These are phyloP conservation scores for Yamadazyma kitorensis DNA, from an alignment of 805 yeast genomes.

Conservation along the genomic window DNA sequence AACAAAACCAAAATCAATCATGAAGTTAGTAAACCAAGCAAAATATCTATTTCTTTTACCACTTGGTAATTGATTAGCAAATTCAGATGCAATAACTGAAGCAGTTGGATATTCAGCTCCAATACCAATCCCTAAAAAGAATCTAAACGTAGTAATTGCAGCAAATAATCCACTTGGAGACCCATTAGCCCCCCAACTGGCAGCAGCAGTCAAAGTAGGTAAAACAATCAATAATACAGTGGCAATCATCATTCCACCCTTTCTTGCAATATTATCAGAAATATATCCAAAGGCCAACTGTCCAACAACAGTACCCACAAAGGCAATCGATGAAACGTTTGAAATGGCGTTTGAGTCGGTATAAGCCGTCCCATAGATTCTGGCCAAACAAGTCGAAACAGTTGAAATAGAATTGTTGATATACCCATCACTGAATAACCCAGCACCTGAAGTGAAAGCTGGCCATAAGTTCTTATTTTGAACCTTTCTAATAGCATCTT, in stretches of 20 bases:
- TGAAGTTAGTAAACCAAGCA: slow-evolving; percentile 81
- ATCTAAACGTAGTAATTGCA: slow-evolving; percentile 80
- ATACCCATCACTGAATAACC: slow-evolving; percentile 91
- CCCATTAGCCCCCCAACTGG: slow-evolving; percentile 76
- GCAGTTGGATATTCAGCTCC: slow-evolving; percentile 97
- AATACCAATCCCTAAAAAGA: slow-evolving; percentile 85
- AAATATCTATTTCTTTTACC: slow-evolving; percentile 89
- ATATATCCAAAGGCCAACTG: slow-evolving; percentile 77
- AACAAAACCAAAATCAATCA: slow-evolving; percentile 88
- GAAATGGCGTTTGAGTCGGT: slow-evolving; percentile 64
- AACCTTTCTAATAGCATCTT: slow-evolving; percentile 12
- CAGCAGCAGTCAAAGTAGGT: slow-evolving; percentile 75
- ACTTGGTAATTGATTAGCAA: slow-evolving; percentile 71
- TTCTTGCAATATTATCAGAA: slow-evolving; percentile 79
- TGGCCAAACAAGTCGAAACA: slow-evolving; percentile 66
- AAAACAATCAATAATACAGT: slow-evolving; percentile 72
- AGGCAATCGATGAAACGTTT: slow-evolving; percentile 83
- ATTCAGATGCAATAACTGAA: slow-evolving; percentile 91
- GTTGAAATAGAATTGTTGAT: slow-evolving; percentile 82
- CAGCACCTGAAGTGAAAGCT: slow-evolving; percentile 84
- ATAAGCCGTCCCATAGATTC: slow-evolving; percentile 64
- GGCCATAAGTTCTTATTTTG: slow-evolving; percentile 47
- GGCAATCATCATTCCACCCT: slow-evolving; percentile 77
- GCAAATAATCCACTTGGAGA: slow-evolving; percentile 75
- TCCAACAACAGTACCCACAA: slow-evolving; percentile 89